A percentile compares a stretch with the other conserved stretches of the same genome.
Evolutionary conservation across 225 moss, liverwort and hornwort genomes (phyloP).

Genomic region (Polytrichum commune): DNA sequence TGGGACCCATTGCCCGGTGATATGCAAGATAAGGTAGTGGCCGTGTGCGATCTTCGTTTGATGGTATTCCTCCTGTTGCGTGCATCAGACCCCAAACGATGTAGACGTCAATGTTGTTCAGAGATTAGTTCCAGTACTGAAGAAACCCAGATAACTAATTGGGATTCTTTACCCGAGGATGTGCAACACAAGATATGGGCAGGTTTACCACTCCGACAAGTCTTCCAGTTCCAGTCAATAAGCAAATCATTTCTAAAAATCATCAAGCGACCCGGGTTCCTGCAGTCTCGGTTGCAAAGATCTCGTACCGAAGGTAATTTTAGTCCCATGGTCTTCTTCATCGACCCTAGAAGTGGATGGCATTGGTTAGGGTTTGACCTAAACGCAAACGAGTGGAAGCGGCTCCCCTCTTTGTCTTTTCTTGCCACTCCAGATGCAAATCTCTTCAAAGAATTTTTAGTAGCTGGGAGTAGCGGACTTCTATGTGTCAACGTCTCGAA

Average conservation of each 20-base stretch:
- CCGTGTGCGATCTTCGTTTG: too few species aligned
- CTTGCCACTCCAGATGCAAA: constrained; percentile 18
- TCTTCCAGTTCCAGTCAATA: neutral
- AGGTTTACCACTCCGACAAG: neutral
- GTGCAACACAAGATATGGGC: neutral
- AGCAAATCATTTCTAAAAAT: neutral
- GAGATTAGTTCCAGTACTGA: too few species aligned
- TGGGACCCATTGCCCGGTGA: too few species aligned
- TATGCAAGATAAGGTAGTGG: too few species aligned
- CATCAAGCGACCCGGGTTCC: neutral
- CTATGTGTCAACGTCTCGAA: constrained; percentile 17
- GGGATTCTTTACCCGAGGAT: too few species aligned
- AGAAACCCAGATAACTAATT: too few species aligned
- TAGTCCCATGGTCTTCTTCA: constrained; percentile 19
- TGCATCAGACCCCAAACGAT: too few species aligned
- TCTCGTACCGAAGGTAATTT: neutral
- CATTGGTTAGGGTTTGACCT: constrained; percentile 19
- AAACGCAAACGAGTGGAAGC: constrained; percentile 15
- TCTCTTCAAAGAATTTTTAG: constrained; percentile 25
- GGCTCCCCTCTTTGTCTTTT: constrained; percentile 12
- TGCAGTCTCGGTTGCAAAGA: constrained; percentile 1
- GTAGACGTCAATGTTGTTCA: too few species aligned
- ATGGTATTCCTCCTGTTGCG: too few species aligned
- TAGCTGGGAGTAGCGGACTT: constrained; percentile 17
- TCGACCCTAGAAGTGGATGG: constrained; percentile 1